Evolutionary conservation across 306 rosid genomes (phyloP).

Genomic region (Quercus rubra): DNA sequence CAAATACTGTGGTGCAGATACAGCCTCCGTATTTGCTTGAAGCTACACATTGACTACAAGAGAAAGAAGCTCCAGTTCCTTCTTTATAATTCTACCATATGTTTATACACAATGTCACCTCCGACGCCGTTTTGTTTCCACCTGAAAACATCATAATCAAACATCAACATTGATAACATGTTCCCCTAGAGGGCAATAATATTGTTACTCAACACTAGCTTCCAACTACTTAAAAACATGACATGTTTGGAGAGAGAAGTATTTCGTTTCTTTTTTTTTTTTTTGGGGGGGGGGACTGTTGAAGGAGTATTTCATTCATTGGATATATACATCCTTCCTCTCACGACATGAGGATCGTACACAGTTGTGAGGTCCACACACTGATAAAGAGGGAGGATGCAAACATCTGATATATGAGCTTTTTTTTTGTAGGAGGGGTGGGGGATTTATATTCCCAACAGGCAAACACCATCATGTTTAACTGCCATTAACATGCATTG

Average conservation of each 20-base stretch:
- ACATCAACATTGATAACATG: neutral
- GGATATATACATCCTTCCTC: too few species aligned
- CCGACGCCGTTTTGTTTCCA: constrained; percentile 92
- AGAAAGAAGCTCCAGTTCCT: constrained; percentile 29
- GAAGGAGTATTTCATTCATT: too few species aligned
- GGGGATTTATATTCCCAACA: too few species aligned
- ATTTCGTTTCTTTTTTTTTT: neutral
- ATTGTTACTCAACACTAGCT: neutral
- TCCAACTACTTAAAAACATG: neutral
- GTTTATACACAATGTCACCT: constrained; percentile 40
- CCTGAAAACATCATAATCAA: constrained; percentile 46
- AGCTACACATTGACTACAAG: constrained; percentile 34
- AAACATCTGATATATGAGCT: too few species aligned
- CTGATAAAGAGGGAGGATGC: too few species aligned
- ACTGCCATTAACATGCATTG: neutral
- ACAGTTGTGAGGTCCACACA: too few species aligned
- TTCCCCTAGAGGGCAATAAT: neutral
- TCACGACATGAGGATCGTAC: too few species aligned
- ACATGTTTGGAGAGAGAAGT: neutral
- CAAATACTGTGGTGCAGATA: constrained; percentile 30
- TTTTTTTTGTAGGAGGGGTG: too few species aligned
- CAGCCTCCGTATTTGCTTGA: constrained; percentile 33
- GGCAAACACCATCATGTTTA: neutral
- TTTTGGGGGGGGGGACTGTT: too few species aligned
- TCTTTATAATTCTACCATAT: constrained; percentile 35